These are phyloP conservation scores for Debaryomyces nepalensis DNA, from an alignment of 1,139 yeast species.

Conservation along the genomic window DNA sequence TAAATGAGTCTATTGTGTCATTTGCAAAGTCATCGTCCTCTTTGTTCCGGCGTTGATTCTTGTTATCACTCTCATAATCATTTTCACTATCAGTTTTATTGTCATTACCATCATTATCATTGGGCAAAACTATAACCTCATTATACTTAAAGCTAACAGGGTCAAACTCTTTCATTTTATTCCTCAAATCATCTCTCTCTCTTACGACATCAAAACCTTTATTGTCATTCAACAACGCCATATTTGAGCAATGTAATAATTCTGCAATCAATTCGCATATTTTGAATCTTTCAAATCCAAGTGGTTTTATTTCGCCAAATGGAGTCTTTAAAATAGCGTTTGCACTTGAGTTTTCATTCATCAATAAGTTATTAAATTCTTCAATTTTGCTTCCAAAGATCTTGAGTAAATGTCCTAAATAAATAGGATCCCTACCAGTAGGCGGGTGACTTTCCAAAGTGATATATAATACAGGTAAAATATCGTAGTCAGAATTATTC, in stretches of 20 bases:
- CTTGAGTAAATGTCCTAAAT: slow-evolving; percentile 82
- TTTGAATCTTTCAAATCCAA: slow-evolving; percentile 94
- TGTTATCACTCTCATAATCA: slow-evolving; percentile 16
- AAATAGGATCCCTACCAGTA: slow-evolving; percentile 91
- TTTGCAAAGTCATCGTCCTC: slow-evolving; percentile 28
- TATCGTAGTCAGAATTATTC: slow-evolving; percentile 94
- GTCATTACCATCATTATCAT: slow-evolving; percentile 23
- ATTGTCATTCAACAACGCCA: slow-evolving; percentile 89
- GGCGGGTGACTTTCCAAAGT: slow-evolving; percentile 95
- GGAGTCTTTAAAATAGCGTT: slow-evolving; percentile 55
- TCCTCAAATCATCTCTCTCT: slow-evolving; percentile 74
- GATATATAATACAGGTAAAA: slow-evolving; percentile 83
- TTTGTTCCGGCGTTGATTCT: slow-evolving; percentile 20
- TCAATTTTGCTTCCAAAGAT: slow-evolving; percentile 80
- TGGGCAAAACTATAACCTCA: slow-evolving; percentile 47
- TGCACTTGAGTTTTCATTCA: slow-evolving; percentile 30
- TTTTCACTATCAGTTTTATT: slow-evolving; percentile 20
- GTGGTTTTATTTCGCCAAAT: slow-evolving; percentile 68
- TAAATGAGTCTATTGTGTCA: slow-evolving; percentile 55
- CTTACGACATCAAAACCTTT: slow-evolving; percentile 78
- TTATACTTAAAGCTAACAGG: slow-evolving; percentile 54
- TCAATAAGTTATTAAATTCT: slow-evolving; percentile 53
- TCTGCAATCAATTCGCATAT: slow-evolving; percentile 96
- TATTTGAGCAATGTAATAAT: slow-evolving; percentile 91
- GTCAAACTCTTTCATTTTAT: slow-evolving; percentile 49